These are phyloP conservation scores for Kluyveromyces aestuarii DNA, from an alignment of 805 yeast species.

Conservation along the genomic window DNA sequence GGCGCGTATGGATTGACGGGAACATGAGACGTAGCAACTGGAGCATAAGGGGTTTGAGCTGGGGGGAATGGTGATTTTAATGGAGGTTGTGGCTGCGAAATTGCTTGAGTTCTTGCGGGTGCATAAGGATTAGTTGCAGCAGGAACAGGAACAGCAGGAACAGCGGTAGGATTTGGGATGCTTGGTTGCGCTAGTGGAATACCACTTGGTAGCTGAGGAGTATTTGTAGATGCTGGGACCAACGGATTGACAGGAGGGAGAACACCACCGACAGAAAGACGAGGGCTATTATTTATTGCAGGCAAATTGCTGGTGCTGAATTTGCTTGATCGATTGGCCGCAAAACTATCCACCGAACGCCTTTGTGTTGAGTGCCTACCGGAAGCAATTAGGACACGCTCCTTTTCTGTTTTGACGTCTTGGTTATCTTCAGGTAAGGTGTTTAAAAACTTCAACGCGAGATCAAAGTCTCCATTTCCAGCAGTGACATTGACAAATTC, in stretches of 20 bases:
- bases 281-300: constrained; percentile 1
- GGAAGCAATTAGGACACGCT: constrained; percentile 65
- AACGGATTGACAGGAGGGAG: constrained; percentile 4
- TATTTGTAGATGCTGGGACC: constrained; percentile 1
- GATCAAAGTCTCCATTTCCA: constrained; percentile 71
- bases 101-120: constrained; percentile 10
- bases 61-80: constrained; percentile 10
- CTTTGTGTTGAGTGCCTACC: constrained; percentile 19
- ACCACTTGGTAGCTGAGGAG: not conserved
- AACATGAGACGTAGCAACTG: constrained; percentile 13
- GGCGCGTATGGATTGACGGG: constrained; percentile 20
- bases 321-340: not conserved
- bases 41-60: constrained; percentile 6
- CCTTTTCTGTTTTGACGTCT: constrained; percentile 64
- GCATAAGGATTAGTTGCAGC: constrained; percentile 12
- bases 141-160: constrained; percentile 5
- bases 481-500: constrained; percentile 80
- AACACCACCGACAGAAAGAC: constrained; percentile 5
- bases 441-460: constrained; percentile 63
- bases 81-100: constrained; percentile 7
- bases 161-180: constrained; percentile 3
- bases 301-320: constrained; percentile 3
- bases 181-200: constrained; percentile 5
- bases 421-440: constrained; percentile 68
- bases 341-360: constrained; percentile 2